Percentiles rank a stretch among this genome's conserved stretches.
These are phyloP conservation scores for Debaryomyces sp. DNA, from an alignment of 1,139 yeast species.

Conservation along the genomic window DNA sequence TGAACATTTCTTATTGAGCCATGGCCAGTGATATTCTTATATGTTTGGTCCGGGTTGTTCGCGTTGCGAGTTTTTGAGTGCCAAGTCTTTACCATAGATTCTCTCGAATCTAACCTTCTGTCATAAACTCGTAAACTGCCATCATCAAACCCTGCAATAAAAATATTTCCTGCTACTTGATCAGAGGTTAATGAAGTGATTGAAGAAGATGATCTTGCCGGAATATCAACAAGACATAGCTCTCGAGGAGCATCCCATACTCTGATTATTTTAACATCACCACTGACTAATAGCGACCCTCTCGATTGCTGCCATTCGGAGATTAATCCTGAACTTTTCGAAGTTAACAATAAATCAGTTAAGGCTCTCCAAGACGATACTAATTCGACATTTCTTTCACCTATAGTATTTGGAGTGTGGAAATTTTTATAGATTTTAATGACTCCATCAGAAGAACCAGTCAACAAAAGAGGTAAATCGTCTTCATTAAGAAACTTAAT, in stretches of 20 bases:
- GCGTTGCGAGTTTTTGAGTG: slow-evolving; percentile 30
- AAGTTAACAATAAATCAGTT: slow-evolving; percentile 79
- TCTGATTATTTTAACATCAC: slow-evolving; percentile 89
- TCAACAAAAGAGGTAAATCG: slow-evolving; percentile 78
- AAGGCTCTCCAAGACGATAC: slow-evolving; percentile 94
- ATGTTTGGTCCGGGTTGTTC: neutral
- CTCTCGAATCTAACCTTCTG: slow-evolving; percentile 80
- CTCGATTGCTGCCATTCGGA: slow-evolving; percentile 98
- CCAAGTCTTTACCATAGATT: slow-evolving; percentile 88
- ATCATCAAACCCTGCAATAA: slow-evolving; percentile 92
- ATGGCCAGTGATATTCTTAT: slow-evolving; percentile 24
- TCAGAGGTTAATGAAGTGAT: slow-evolving; percentile 90
- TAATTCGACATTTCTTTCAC: slow-evolving; percentile 49
- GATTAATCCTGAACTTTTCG: slow-evolving; percentile 80
- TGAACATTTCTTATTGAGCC: slow-evolving; percentile 80
- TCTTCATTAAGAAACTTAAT: slow-evolving; percentile 88
- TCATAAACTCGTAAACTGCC: slow-evolving; percentile 92
- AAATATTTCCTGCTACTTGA: slow-evolving; percentile 91
- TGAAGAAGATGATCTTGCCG: slow-evolving; percentile 89
- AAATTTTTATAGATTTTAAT: slow-evolving; percentile 83
- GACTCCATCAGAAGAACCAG: slow-evolving; percentile 94
- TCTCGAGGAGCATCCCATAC: slow-evolving; percentile 98
- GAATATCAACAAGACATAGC: slow-evolving; percentile 80
- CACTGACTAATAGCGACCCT: slow-evolving; percentile 89
- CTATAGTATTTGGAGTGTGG: slow-evolving; percentile 47